Conservation (phyloP, 306 rosid species). For the Glycine latifolia region DNA sequence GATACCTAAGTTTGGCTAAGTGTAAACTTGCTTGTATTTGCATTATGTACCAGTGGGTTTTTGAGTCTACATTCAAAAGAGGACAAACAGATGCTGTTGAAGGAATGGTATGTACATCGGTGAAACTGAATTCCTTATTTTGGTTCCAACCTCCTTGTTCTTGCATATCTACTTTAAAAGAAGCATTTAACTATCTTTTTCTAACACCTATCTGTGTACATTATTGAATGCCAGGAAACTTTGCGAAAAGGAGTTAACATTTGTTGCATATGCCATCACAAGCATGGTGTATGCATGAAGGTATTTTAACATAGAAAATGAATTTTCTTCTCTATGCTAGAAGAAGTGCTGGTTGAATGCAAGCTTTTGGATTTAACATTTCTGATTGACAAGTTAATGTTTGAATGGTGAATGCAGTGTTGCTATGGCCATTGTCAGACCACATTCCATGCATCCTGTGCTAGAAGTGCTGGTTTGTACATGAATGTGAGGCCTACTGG, state of each 20-base stretch:
- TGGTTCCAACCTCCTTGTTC: slow-evolving; percentile 9
- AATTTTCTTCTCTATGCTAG: slow-evolving; percentile 29
- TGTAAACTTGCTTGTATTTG: slow-evolving; percentile 28
- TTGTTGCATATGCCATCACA: slow-evolving; percentile 79
- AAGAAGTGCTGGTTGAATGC: too few species aligned
- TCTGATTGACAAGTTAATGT: slow-evolving; percentile 34
- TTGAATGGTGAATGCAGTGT: slow-evolving; percentile 70
- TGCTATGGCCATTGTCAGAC: slow-evolving; percentile 91
- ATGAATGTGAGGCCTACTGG: slow-evolving; percentile 70
- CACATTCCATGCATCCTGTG: slow-evolving; percentile 89
- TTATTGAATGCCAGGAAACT: slow-evolving; percentile 65
- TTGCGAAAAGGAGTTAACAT: slow-evolving; percentile 66
- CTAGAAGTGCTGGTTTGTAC: slow-evolving; percentile 85
- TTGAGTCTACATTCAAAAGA: slow-evolving; percentile 86
- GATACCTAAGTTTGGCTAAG: slow-evolving; percentile 7
- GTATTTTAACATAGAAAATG: slow-evolving; percentile 49
- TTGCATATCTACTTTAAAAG: background rate
- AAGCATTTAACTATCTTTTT: slow-evolving; percentile 21
- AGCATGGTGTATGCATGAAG: slow-evolving; percentile 87
- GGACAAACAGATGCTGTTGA: slow-evolving; percentile 81
- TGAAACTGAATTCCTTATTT: slow-evolving; percentile 19
- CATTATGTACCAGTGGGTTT: slow-evolving; percentile 73
- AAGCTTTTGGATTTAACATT: slow-evolving; percentile 21
- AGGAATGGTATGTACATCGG: slow-evolving; percentile 79
- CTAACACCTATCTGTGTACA: slow-evolving; percentile 2